These are phyloP conservation scores for Solanum lignicaule DNA, from an alignment of 257 asterid species.

Conservation along the genomic window DNA sequence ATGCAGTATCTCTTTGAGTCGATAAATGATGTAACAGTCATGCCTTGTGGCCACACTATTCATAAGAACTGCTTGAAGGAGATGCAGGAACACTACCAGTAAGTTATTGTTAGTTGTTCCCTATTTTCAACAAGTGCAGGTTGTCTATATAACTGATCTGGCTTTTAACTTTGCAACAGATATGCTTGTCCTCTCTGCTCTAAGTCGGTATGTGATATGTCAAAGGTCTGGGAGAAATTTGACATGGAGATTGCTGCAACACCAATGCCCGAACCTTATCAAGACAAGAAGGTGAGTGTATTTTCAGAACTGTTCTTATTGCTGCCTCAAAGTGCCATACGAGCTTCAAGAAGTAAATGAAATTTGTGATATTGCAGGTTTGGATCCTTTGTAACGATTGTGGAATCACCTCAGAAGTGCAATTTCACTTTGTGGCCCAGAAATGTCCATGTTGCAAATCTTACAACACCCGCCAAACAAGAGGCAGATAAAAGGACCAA, in stretches of 20 bases:
- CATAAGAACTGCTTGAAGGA: slow-evolving; percentile 73
- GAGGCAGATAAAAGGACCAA: slow-evolving; percentile 19
- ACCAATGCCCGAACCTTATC: slow-evolving; percentile 63
- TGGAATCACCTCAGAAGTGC: slow-evolving; percentile 49
- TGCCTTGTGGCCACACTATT: slow-evolving; percentile 88
- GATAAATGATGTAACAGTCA: slow-evolving; percentile 46
- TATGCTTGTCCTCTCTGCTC: slow-evolving; percentile 81
- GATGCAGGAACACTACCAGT: slow-evolving; percentile 80
- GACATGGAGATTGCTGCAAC: slow-evolving; percentile 84
- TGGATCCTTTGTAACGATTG: slow-evolving; percentile 73
- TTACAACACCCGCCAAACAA: slow-evolving; percentile 52
- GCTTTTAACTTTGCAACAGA: slow-evolving; percentile 14
- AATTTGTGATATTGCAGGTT: slow-evolving; percentile 17
- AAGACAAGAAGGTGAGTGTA: slow-evolving; percentile 36
- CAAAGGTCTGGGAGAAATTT: slow-evolving; percentile 75
- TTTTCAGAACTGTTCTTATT: not conserved
- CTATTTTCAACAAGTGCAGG: not conserved
- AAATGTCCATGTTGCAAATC: slow-evolving; percentile 62
- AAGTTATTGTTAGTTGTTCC: slow-evolving; percentile 1
- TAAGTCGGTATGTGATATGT: slow-evolving; percentile 81
- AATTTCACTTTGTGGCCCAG: slow-evolving; percentile 44
- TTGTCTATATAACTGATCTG: not conserved
- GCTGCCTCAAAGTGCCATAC: not conserved
- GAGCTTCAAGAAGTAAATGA: not conserved
- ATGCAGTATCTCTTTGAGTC: slow-evolving; percentile 76